Evolutionary conservation across 2,329 filamentous ascomycete genomes (phyloP).

Genomic region (Apiospora hydei): DNA sequence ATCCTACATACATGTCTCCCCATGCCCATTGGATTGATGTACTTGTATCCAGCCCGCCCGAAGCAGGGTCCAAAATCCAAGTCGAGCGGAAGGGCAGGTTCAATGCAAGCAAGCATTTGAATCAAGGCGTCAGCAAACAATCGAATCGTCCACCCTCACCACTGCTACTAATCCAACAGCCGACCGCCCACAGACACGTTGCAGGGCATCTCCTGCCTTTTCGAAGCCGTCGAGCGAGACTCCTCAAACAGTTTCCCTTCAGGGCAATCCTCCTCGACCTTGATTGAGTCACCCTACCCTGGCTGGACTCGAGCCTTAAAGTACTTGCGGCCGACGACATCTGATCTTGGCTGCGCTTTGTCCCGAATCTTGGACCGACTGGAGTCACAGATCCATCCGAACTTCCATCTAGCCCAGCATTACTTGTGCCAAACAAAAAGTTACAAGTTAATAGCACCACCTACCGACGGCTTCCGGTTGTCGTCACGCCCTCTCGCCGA

Average conservation of each 20-base stretch:
- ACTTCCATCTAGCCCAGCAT: conserved; percentile 16
- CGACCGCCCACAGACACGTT: conserved; percentile 8
- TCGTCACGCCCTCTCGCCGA: not conserved
- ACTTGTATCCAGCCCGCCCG: conserved; percentile 6
- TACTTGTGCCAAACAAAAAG: conserved; percentile 11
- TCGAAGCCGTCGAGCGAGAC: conserved; percentile 4
- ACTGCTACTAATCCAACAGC: conserved; percentile 18
- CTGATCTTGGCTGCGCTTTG: conserved; percentile 23
- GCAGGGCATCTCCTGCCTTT: conserved; percentile 7
- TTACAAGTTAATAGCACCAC: conserved; percentile 13
- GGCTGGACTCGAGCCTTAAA: not conserved
- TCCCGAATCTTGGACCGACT: conserved; percentile 17
- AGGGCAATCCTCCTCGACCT: not conserved
- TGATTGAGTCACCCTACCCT: not conserved
- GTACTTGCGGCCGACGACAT: conserved; percentile 22
- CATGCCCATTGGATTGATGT: not conserved
- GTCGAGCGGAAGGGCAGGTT: not conserved
- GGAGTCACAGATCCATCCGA: conserved; percentile 23
- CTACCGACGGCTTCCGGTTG: conserved; percentile 12
- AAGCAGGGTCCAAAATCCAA: conserved; percentile 11
- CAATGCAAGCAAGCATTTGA: conserved; percentile 18
- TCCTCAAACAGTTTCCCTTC: not conserved
- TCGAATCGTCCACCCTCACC: conserved; percentile 9
- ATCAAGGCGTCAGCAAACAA: conserved; percentile 11
- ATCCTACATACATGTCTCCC: conserved; percentile 14